A percentile compares a stretch with the other conserved stretches of the same genome.
Evolutionary conservation across 1,139 yeast genomes (phyloP).

Genomic region (Citeromyces siamensis): DNA sequence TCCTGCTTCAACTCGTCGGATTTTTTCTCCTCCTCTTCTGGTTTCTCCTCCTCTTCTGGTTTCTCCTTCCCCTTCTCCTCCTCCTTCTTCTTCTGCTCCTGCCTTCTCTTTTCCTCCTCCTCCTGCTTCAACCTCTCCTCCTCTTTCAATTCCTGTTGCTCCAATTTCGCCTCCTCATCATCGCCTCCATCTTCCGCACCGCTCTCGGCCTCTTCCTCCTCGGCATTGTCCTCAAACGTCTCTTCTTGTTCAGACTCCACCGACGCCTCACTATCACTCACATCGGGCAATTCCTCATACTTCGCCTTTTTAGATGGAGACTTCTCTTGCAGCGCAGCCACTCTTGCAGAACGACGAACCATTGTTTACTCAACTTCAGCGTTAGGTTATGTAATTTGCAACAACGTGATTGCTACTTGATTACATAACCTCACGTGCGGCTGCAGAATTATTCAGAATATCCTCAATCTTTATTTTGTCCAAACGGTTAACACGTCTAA

Average conservation of each 20-base stretch:
- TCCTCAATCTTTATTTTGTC: no score
- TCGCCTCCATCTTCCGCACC: slow-evolving; percentile 11
- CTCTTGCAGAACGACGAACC: slow-evolving; percentile 11
- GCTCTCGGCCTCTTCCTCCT: slow-evolving; percentile 9
- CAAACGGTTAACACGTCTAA: no score
- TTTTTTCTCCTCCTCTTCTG: slow-evolving; percentile 5
- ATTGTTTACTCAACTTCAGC: not conserved
- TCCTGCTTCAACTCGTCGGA: slow-evolving; percentile 4
- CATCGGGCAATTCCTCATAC: slow-evolving; percentile 2
- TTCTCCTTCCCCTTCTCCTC: slow-evolving; percentile 2
- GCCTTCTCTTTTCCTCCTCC: slow-evolving; percentile 3
- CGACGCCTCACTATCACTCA: slow-evolving; percentile 1
- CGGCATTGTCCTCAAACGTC: slow-evolving; percentile 22
- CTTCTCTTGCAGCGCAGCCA: slow-evolving; percentile 8
- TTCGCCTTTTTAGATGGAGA: slow-evolving; percentile 4
- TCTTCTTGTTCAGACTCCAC: slow-evolving; percentile 13
- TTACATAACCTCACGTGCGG: slow-evolving; percentile 1
- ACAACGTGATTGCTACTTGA: slow-evolving; percentile 3
- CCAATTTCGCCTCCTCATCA: slow-evolving; percentile 3
- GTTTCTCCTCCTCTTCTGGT: slow-evolving; percentile 3
- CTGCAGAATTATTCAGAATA: no score
- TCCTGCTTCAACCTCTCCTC: not conserved
- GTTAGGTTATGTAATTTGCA: not conserved
- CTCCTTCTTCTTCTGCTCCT: slow-evolving; percentile 1
- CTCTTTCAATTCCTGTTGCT: not conserved